phyloP scores from a whole-genome alignment of 495 filamentous ascomycete species.

The Aspergillus diversus region DNA sequence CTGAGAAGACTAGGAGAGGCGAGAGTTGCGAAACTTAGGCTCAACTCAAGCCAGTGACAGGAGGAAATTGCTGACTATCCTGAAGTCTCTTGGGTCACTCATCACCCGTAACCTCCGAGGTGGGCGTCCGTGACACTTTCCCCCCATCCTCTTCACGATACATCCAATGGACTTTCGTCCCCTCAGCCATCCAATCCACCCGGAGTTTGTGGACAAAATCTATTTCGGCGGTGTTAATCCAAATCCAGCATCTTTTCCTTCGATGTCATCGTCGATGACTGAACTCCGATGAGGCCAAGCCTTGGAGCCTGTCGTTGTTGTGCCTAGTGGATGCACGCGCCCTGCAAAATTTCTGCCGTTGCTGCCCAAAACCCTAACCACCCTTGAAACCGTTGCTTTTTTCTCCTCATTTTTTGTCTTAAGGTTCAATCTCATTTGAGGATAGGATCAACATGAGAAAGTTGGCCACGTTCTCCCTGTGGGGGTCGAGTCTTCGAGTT shows the following conservation, averaged over 20 bases:
- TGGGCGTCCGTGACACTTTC: slow-evolving; percentile 7
- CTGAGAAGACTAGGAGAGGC: slow-evolving; percentile 5
- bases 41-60: slow-evolving; percentile 6
- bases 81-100: slow-evolving; percentile 1
- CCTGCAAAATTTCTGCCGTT: slow-evolving; percentile 37
- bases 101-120: neutral
- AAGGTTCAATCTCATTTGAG: slow-evolving; percentile 25
- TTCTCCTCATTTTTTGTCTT: slow-evolving; percentile 22
- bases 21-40: slow-evolving; percentile 3
- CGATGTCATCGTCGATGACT: slow-evolving; percentile 19
- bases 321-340: slow-evolving; percentile 29
- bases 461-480: slow-evolving; percentile 31
- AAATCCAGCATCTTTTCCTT: slow-evolving; percentile 12
- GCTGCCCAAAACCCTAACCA: slow-evolving; percentile 41
- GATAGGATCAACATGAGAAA: slow-evolving; percentile 29
- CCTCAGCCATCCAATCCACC: slow-evolving; percentile 18
- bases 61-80: slow-evolving; percentile 4
- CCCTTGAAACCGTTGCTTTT: slow-evolving; percentile 21
- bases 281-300: slow-evolving; percentile 22
- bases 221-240: slow-evolving; percentile 8
- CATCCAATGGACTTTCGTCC: slow-evolving; percentile 12
- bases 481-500: slow-evolving; percentile 24
- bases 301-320: slow-evolving; percentile 17
- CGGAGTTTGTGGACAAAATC: slow-evolving; percentile 16
- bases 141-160: neutral